Evolutionary conservation across 1,139 yeast species (phyloP), one percentile per base, ranked within the genome.

Genomic region (Yamadazyma oceani): DNA sequence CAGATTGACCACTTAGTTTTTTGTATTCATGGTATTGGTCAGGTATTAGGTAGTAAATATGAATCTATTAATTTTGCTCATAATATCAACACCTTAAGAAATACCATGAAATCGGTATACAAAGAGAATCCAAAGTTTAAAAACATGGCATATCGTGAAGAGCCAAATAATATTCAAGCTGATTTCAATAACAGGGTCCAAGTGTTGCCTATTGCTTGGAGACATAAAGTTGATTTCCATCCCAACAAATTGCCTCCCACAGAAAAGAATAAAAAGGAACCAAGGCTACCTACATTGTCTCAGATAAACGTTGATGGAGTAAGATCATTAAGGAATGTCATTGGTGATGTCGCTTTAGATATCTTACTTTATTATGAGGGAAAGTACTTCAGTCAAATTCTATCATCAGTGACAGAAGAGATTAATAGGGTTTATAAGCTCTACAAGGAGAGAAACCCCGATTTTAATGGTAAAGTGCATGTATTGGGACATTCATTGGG

Each of bases 11-110:
- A 92, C 60, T 62, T 92, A 39, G 77, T 90, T 2, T 66, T 92
- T 13, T 92, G 95, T 47, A 75, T 90, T 32, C 98, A 92, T 59
- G 97, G 98, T 0, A 87, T 92, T 45, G 97, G 97, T 1, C 98
- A 92, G 58, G 80, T 84, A 29, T 68, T 92, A 42, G 94, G 96
- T 3, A 78, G 80, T 38, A 80, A 80, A 49, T 84, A 85, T 49
- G 89, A 89, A 45, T 80, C 86, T 26, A 81, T 89, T 34, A 88
- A 88, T 54, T 92, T 92, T 62, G 82, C 92, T 4, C 96, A 89
- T 57, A 88, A 92, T 19, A 79, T 89, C 38, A 86, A 85, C 51
- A 72, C 78, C 21, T 60, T 89, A 45, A 68, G 97, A 38, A 73
- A 75, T 37, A 77, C 82, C 34, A 69, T 86, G 69, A 80, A 79